A percentile compares a stretch with the other conserved stretches of the same genome.
phyloP scores from a whole-genome alignment of 2,329 filamentous ascomycete genomes.

The Diaporthe ampelina region DNA sequence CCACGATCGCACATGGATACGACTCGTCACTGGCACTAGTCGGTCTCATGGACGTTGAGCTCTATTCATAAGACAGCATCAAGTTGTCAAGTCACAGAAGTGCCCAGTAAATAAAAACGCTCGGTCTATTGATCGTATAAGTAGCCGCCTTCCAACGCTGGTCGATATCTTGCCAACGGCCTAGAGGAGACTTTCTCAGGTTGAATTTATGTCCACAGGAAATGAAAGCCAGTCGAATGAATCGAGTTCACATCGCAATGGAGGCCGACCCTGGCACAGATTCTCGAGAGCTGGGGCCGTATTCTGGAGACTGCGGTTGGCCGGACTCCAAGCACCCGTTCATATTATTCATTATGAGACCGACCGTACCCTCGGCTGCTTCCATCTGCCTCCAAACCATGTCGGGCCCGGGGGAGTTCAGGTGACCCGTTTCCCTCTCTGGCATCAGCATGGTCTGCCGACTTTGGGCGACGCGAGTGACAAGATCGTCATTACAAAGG shows the following conservation, averaged over 20 bases:
- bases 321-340: not conserved
- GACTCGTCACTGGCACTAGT: not conserved
- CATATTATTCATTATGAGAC: constrained; percentile 35
- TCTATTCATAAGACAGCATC: too few relatives aligned
- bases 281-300: not conserved
- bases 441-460: not conserved
- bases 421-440: not conserved
- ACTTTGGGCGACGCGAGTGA: not conserved
- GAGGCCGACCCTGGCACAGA: constrained; percentile 7
- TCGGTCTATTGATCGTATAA: constrained; percentile 6
- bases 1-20: too few relatives aligned
- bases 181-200: not conserved
- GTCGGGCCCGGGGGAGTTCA: not conserved
- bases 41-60: not conserved
- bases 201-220: constrained; percentile 24
- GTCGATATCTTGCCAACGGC: not conserved
- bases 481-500: not conserved
- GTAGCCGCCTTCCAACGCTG: constrained; percentile 1
- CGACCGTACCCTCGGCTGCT: not conserved
- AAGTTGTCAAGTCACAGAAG: not conserved
- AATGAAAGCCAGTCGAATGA: constrained; percentile 3
- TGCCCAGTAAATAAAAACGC: constrained; percentile 11
- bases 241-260: constrained; percentile 11
- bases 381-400: not conserved
- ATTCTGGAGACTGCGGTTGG: not conserved